Evolutionary conservation across 768 basidiomycete genomes (phyloP), one percentile per base, ranked within the genome.

Genomic region (Leucocoprinus sp.): DNA sequence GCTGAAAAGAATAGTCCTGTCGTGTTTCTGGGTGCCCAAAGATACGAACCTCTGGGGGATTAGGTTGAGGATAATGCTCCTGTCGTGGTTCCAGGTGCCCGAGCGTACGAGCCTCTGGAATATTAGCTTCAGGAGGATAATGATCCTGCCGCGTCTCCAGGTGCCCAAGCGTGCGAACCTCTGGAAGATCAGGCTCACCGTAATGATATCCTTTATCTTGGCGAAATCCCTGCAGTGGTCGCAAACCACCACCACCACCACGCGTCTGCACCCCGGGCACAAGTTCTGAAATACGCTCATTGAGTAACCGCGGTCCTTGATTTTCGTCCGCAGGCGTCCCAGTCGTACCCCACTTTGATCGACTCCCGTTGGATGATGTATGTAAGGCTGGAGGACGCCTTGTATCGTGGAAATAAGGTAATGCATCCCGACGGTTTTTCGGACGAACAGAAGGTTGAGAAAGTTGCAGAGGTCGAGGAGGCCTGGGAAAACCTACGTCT

Each of bases 61-160:
- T 48, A 34, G 37, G 43, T 39, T 48, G 14, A 24, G 33, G 29
- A 22, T 9, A 11, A 37, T 36, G 17, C 8, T 36, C 31, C 49
- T 54, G 53, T 47, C 50, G 50, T 24, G 35, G 39, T 40, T 51
- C 29, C 38, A 26, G 7, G 38, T 33, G 43, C n/a, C 44, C 43
- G 42, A 36, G 8, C 8, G 48, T 33, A 24, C 35, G 45, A 28
- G 47, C 47, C 24, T 43, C 37, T 29, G 43, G 40, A 37, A 22
- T 33, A 50, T 48, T 48, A 34, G 37, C 39, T 39, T 48, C n/a
- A n/a, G n/a, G 14, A 24, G 33, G 29, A 22, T 9, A 11, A 37
- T 36, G 17, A n/a, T 36, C 31, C 49, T 54, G 53, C 43, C 50
- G 50, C 24, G 35, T 43, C 40, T 51, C 29, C 38, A 26, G 7